These are phyloP conservation scores for Myxozyma geophila DNA, from an alignment of 805 yeast species.

Conservation along the genomic window DNA sequence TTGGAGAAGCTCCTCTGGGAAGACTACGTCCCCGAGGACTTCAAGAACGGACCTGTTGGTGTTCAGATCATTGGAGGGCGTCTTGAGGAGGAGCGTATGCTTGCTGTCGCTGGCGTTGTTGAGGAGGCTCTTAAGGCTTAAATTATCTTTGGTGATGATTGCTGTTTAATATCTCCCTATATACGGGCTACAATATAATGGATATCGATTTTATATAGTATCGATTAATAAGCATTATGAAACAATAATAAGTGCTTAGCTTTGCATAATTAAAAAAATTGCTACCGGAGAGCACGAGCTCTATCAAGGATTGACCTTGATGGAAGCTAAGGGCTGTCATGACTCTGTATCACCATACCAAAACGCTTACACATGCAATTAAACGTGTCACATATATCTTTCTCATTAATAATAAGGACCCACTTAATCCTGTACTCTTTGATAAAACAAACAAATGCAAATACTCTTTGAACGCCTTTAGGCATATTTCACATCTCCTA, in stretches of 20 bases:
- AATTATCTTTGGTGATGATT: not conserved
- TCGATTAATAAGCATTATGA: too few relatives aligned
- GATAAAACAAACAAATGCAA: not conserved
- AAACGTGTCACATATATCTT: too few relatives aligned
- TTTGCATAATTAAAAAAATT: too few relatives aligned
- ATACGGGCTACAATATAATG: not conserved
- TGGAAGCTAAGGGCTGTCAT: too few relatives aligned
- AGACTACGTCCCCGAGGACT: slow-evolving; percentile 52
- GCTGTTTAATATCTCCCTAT: not conserved
- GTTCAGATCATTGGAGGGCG: slow-evolving; percentile 60
- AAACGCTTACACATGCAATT: too few relatives aligned
- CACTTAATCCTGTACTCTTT: too few relatives aligned
- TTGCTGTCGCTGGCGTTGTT: slow-evolving; percentile 41
- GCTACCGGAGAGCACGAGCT: too few relatives aligned
- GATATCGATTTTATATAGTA: not conserved
- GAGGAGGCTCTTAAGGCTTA: slow-evolving; percentile 32
- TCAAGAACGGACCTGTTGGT: slow-evolving; percentile 59
- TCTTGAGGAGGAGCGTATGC: slow-evolving; percentile 62
- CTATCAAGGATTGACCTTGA: too few relatives aligned
- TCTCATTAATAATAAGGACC: too few relatives aligned
- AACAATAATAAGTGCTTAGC: too few relatives aligned
- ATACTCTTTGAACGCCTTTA: not conserved
- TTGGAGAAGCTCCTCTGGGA: slow-evolving; percentile 30
- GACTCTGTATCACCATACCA: too few relatives aligned
- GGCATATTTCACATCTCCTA: not conserved